Base-by-base conservation (phyloP, 352 stramenopile species). In the Phytophthora ramorum region DNA sequence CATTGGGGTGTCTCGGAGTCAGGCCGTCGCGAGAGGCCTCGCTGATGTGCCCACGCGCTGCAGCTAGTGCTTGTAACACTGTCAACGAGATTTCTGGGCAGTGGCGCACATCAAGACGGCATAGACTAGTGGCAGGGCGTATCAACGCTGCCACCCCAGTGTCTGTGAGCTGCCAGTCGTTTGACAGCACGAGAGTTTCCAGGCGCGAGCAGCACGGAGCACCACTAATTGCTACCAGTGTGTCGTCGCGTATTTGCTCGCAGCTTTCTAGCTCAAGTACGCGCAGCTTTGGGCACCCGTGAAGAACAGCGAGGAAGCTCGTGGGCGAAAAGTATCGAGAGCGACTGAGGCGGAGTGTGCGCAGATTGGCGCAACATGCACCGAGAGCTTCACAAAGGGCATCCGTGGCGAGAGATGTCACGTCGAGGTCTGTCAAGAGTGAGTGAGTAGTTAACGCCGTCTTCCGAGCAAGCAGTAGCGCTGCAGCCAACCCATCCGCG, bases 131-230 rank as follows among this genome's bases (percentile, higher is more conserved):
- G 41, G 74, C 89, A 2, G 58, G 35, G 28, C 22, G 34, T 40
- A 73, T 19, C 8, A 79, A 49, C 13, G 64, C 48, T 28, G 58
- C 51, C 7, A 95, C 28, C 3, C 77, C 81, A 1, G 17, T 28
- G 60, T 95, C 86, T 4, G 83, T 89, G 44, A 95, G 49, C 41
- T 91, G 78, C 81, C 83, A 90, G 73, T 95, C 82, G 26, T 91
- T 89, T 32, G 79, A 79, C 17, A 95, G 55, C 10, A 81, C 68
- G 30, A 95, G 71, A 13, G 69, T 70, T 66, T 89, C 79, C 17
- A 95, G 64, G 2, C 55, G 26, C 8, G 32, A n/a, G 40, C 75
- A 89, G 50, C 72, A 71, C 0, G 59, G 38, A 3, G 69, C 19
- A 3, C 8, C 28, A 7, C 60, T 75, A 10, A 92, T 47, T 30